Evolutionary conservation across 495 filamentous ascomycete genomes (phyloP).

Genomic region (Beverwykella pulmonaria): DNA sequence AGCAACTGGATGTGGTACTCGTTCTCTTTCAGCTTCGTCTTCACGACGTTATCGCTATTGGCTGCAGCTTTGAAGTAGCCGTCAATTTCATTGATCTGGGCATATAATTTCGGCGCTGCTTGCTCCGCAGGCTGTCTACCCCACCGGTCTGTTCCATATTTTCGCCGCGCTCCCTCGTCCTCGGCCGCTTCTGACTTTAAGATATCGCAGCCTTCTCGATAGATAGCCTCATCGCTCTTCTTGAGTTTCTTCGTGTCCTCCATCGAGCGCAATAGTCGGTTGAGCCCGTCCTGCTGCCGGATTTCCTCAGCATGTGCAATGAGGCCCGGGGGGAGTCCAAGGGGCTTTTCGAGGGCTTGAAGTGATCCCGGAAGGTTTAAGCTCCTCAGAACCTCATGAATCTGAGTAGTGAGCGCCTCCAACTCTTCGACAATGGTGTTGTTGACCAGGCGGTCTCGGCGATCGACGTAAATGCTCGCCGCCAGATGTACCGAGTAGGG

Average conservation of each 20-base stretch:
- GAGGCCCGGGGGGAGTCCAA: constrained; percentile 83
- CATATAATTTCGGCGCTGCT: constrained; percentile 74
- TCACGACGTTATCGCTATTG: constrained; percentile 79
- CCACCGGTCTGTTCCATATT: constrained; percentile 91
- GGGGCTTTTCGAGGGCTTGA: constrained; percentile 91
- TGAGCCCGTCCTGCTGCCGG: constrained; percentile 84
- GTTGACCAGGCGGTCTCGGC: constrained; percentile 85
- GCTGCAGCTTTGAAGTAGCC: constrained; percentile 86
- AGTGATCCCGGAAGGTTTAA: constrained; percentile 90
- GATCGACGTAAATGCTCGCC: constrained; percentile 91
- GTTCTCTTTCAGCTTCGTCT: constrained; percentile 74
- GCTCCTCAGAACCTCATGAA: constrained; percentile 75
- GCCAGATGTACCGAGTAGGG: constrained; percentile 95
- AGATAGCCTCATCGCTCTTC: constrained; percentile 69
- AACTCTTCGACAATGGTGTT: constrained; percentile 81
- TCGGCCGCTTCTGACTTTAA: constrained; percentile 79
- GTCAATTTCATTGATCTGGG: constrained; percentile 74
- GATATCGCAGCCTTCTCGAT: constrained; percentile 77
- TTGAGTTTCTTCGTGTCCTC: constrained; percentile 87
- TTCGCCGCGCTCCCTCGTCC: constrained; percentile 71
- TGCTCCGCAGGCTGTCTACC: constrained; percentile 65
- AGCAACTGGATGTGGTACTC: constrained; percentile 74
- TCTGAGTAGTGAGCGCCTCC: constrained; percentile 74
- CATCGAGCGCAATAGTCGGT: constrained; percentile 72
- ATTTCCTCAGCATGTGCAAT: constrained; percentile 93